Conservation (phyloP, 2,329 filamentous ascomycete genomes). For the Trichoderma oligosporum region DNA sequence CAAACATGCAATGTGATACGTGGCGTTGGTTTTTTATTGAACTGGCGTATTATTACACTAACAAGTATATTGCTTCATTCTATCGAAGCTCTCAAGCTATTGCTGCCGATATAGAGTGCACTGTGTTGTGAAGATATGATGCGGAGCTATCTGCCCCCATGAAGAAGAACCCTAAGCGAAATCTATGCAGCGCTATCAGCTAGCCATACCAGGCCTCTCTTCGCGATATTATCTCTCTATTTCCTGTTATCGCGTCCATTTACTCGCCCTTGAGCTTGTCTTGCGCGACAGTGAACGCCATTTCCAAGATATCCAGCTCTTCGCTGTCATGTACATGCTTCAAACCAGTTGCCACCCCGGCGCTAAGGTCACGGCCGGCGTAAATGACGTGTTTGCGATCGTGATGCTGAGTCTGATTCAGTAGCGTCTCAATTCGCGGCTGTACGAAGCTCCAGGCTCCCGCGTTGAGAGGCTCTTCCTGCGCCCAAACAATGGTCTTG, state of each 20-base stretch:
- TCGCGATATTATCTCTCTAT: neutral
- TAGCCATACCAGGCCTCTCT: neutral
- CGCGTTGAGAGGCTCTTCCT: conserved; percentile 97
- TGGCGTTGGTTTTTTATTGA: neutral
- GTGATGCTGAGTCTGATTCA: conserved; percentile 91
- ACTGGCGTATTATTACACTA: conserved; percentile 3
- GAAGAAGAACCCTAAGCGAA: conserved; percentile 16
- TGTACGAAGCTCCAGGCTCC: conserved; percentile 97
- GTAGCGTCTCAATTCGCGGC: conserved; percentile 90
- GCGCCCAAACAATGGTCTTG: conserved; percentile 93
- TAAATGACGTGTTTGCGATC: conserved; percentile 96
- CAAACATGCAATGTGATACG: neutral
- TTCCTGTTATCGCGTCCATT: neutral
- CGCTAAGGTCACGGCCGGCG: conserved; percentile 88
- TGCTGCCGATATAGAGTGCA: neutral
- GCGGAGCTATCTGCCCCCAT: conserved; percentile 28
- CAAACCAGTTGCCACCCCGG: conserved; percentile 87
- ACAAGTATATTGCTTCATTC: conserved; percentile 14
- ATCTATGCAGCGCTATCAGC: neutral
- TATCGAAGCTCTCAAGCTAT: neutral
- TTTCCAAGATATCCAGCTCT: conserved; percentile 76
- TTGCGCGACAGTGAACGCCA: conserved; percentile 61
- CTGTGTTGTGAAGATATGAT: conserved; percentile 27
- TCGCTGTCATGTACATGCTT: conserved; percentile 89
- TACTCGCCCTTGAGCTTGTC: conserved; percentile 68